Conservation (phyloP, 2,329 filamentous ascomycete species). For the Ambrosiella beaveri region DNA sequence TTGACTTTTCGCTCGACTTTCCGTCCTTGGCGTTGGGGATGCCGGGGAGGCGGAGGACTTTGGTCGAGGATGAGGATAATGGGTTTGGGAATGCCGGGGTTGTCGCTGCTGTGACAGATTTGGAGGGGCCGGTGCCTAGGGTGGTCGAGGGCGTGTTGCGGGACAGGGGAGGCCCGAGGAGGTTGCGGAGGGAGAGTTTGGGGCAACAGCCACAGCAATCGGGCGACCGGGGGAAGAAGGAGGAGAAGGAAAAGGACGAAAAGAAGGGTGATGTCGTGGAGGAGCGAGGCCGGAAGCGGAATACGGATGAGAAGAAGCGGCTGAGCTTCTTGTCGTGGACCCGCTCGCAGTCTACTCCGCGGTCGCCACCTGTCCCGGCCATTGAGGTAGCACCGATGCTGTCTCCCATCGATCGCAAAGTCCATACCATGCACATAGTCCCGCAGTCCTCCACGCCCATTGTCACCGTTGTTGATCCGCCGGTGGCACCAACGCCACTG, state of each 20-base stretch:
- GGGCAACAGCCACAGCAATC: neutral
- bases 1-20: constrained; percentile 5
- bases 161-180: constrained; percentile 5
- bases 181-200: neutral
- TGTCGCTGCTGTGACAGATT: constrained; percentile 11
- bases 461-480: too few species aligned
- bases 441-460: too few species aligned
- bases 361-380: too few species aligned
- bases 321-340: too few species aligned
- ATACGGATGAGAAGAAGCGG: neutral
- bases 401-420: too few species aligned
- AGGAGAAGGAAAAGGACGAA: neutral
- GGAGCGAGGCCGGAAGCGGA: neutral
- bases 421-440: too few species aligned
- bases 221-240: neutral
- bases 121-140: constrained; percentile 10
- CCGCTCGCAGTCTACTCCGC: too few species aligned
- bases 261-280: neutral
- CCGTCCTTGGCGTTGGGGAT: too few species aligned
- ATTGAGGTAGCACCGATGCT: too few species aligned
- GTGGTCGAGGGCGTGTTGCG: constrained; percentile 10
- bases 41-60: neutral
- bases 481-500: too few species aligned
- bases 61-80: neutral
- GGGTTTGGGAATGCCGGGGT: constrained; percentile 6